Conservation (phyloP, 2,329 filamentous ascomycete species). For the Tetracladium maxilliforme region DNA sequence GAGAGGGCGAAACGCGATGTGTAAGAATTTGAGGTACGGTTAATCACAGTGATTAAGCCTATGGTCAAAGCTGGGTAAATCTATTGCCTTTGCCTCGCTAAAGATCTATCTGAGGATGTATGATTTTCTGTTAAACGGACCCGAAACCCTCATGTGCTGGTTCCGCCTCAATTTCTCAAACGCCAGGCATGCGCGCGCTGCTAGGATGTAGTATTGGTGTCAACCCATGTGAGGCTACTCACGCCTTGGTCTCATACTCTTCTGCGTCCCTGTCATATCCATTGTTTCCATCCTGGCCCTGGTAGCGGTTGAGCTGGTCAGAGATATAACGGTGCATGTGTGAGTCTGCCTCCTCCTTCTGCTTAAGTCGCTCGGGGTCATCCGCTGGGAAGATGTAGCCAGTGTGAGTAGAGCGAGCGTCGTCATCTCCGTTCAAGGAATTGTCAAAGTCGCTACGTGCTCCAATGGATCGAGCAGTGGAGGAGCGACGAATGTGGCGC, state of each 20-base stretch:
- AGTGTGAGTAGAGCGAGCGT: slow-evolving; percentile 18
- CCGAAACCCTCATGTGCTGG: too few species aligned
- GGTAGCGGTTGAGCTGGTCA: slow-evolving; percentile 64
- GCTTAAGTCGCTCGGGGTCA: slow-evolving; percentile 32
- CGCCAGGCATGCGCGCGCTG: too few species aligned
- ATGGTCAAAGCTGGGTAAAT: too few species aligned
- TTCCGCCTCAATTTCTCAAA: too few species aligned
- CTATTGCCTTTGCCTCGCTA: too few species aligned
- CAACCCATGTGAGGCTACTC: too few species aligned
- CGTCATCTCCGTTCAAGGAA: slow-evolving; percentile 29
- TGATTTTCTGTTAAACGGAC: too few species aligned
- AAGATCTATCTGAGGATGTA: too few species aligned
- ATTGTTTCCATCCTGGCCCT: slow-evolving; percentile 24
- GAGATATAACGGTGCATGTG: slow-evolving; percentile 73
- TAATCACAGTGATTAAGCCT: too few species aligned
- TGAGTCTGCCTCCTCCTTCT: slow-evolving; percentile 41
- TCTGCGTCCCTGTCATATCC: slow-evolving; percentile 16
- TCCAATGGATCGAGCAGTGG: slow-evolving; percentile 71
- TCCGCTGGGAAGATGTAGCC: slow-evolving; percentile 34
- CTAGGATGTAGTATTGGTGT: too few species aligned
- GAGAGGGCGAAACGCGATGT: too few species aligned
- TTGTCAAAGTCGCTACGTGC: slow-evolving; percentile 64
- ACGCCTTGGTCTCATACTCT: slow-evolving; percentile 17
- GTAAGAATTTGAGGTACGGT: too few species aligned
- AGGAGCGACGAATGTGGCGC: slow-evolving; percentile 55